Evolutionary conservation across 352 stramenopile species (phyloP).

Genomic region (Aphanomyces cochlioides): DNA sequence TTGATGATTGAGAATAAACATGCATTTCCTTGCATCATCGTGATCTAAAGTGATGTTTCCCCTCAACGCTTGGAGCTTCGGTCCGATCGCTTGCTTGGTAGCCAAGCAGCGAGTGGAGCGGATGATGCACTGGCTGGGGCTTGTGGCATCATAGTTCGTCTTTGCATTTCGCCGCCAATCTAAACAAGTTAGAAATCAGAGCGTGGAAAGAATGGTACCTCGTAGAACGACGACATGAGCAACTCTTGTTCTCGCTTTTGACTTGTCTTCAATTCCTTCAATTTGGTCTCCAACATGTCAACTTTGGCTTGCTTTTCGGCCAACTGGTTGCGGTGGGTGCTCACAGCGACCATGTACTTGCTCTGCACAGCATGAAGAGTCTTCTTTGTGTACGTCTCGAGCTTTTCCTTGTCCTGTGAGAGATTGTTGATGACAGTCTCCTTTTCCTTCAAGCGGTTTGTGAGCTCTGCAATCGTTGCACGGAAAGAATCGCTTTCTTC

Average conservation of each 20-base stretch:
- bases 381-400: constrained; percentile 90
- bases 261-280: constrained; percentile 71
- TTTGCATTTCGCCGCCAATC: constrained; percentile 85
- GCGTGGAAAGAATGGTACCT: constrained; percentile 42
- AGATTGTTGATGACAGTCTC: constrained; percentile 86
- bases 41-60: constrained; percentile 52
- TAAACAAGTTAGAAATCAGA: constrained; percentile 34
- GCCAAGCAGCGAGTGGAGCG: constrained; percentile 62
- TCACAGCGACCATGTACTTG: constrained; percentile 88
- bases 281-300: constrained; percentile 82
- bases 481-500: constrained; percentile 72
- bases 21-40: not conserved
- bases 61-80: constrained; percentile 58
- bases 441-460: constrained; percentile 84
- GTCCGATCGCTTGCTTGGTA: constrained; percentile 79
- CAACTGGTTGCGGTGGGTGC: constrained; percentile 84
- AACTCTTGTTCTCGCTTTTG: constrained; percentile 82
- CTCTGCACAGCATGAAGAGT: constrained; percentile 86
- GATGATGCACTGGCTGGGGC: constrained; percentile 35
- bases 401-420: constrained; percentile 76
- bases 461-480: constrained; percentile 73
- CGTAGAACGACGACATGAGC: constrained; percentile 88
- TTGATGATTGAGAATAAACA: constrained; percentile 34
- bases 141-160: constrained; percentile 84
- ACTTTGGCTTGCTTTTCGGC: constrained; percentile 82